Percentiles rank a stretch among this genome's conserved stretches.
Conservation (phyloP, 169 alveolate genomes). For the Blepharisma undulans region DNA sequence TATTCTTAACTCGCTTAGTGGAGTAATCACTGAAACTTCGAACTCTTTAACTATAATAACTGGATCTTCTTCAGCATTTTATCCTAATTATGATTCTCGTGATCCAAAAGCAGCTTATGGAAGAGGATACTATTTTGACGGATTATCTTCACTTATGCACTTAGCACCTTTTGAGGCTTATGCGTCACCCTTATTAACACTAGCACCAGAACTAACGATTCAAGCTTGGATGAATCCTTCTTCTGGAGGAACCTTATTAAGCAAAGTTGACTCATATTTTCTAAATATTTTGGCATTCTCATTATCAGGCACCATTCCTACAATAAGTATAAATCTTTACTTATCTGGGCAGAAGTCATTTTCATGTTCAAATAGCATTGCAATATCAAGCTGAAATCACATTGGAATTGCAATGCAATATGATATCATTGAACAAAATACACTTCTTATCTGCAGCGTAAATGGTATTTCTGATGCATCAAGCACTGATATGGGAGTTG, state of each 20-base stretch:
- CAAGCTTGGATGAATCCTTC: background rate
- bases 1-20: background rate
- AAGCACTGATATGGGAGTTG: background rate
- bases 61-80: background rate
- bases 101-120: background rate
- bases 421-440: background rate
- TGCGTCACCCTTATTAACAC: background rate
- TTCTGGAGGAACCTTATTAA: background rate
- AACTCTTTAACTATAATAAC: background rate
- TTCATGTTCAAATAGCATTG: background rate
- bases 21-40: background rate
- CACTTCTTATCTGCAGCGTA: background rate
- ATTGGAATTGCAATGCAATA: background rate
- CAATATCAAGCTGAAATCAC: background rate
- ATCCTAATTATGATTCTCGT: background rate
- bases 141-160: background rate
- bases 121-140: constrained; percentile 1
- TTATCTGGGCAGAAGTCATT: background rate
- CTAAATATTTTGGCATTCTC: background rate
- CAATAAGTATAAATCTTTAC: background rate
- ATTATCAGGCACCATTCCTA: background rate
- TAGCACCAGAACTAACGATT: background rate
- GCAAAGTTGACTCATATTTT: too few relatives aligned
- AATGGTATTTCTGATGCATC: background rate
- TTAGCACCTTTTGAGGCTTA: background rate